These are phyloP conservation scores for Paraleonurus japonicus DNA, from an alignment of 257 asterid species.

Conservation along the genomic window DNA sequence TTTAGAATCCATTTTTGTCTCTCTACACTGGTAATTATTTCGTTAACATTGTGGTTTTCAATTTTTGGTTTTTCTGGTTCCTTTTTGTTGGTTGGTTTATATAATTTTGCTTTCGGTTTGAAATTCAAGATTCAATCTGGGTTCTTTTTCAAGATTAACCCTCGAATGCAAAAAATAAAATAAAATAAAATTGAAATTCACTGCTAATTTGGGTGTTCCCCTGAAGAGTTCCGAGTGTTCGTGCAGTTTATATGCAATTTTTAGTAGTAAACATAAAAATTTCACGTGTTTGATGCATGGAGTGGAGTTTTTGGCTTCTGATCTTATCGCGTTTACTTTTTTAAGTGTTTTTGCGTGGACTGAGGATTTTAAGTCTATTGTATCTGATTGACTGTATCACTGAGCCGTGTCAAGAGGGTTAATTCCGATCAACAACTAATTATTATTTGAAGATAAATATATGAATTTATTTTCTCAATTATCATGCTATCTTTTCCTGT, in stretches of 20 bases:
- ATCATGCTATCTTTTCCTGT: not conserved
- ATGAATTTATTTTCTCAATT: not conserved
- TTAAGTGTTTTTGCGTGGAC: slow-evolving; percentile 15
- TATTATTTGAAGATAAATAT: not conserved
- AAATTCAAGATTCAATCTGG: slow-evolving; percentile 2
- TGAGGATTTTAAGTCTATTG: slow-evolving; percentile 4
- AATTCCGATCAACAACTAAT: slow-evolving; percentile 8
- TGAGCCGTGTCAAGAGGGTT: not conserved
- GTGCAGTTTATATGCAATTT: slow-evolving; percentile 11
- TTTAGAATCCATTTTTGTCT: slow-evolving; percentile 4
- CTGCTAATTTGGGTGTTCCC: not conserved
- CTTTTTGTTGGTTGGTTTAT: slow-evolving; percentile 12
- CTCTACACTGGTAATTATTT: slow-evolving; percentile 19
- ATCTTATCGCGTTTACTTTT: slow-evolving; percentile 22
- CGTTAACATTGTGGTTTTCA: not conserved
- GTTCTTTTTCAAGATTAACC: slow-evolving; percentile 6
- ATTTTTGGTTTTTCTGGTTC: slow-evolving; percentile 15
- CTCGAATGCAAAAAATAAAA: not conserved
- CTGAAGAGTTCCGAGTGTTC: not conserved
- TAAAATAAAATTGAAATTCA: slow-evolving; percentile 15
- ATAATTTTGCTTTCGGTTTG: slow-evolving; percentile 7
- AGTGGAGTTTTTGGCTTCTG: slow-evolving; percentile 13
- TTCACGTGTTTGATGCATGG: not conserved
- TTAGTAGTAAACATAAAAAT: not conserved
- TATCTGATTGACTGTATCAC: slow-evolving; percentile 30